Percentiles rank a stretch among this genome's conserved stretches.
Conservation (phyloP, 192 early-diverging fungal species). For the Entophlyctis helioformis region DNA sequence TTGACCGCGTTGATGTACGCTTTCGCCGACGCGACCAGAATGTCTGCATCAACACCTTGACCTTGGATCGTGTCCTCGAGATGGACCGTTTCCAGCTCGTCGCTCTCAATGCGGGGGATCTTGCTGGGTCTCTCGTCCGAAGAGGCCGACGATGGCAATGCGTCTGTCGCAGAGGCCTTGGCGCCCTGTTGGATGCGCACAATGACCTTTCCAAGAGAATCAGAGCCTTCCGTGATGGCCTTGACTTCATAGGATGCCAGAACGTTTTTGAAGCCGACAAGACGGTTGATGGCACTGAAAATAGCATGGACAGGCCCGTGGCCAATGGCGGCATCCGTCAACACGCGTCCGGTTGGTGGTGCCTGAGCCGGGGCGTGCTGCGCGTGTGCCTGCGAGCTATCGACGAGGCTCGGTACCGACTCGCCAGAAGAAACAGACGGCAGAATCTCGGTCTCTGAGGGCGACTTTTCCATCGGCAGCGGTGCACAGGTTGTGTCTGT, state of each 20-base stretch:
- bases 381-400: slow-evolving; percentile 4
- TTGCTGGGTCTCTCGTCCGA: slow-evolving; percentile 6
- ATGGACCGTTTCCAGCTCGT: too few relatives aligned
- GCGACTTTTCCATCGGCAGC: background rate
- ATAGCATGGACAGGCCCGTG: slow-evolving; percentile 84
- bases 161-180: slow-evolving; percentile 7
- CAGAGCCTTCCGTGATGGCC: slow-evolving; percentile 75
- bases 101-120: slow-evolving; percentile 6
- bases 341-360: too few relatives aligned
- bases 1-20: slow-evolving; percentile 87
- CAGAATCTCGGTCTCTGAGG: background rate
- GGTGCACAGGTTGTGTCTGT: slow-evolving; percentile 35
- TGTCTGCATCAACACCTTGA: slow-evolving; percentile 72
- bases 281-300: slow-evolving; percentile 80
- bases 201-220: slow-evolving; percentile 76
- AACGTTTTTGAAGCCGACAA: slow-evolving; percentile 57
- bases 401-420: too few relatives aligned
- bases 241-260: slow-evolving; percentile 79
- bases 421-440: slow-evolving; percentile 1
- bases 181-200: slow-evolving; percentile 47
- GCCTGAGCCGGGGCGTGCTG: too few relatives aligned
- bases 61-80: slow-evolving; percentile 36
- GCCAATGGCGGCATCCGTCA: slow-evolving; percentile 69
- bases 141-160: slow-evolving; percentile 7
- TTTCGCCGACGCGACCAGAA: slow-evolving; percentile 74